These are phyloP conservation scores for Flaveria ramosissima DNA, from an alignment of 129 eudicot genomes.

Conservation along the genomic window DNA sequence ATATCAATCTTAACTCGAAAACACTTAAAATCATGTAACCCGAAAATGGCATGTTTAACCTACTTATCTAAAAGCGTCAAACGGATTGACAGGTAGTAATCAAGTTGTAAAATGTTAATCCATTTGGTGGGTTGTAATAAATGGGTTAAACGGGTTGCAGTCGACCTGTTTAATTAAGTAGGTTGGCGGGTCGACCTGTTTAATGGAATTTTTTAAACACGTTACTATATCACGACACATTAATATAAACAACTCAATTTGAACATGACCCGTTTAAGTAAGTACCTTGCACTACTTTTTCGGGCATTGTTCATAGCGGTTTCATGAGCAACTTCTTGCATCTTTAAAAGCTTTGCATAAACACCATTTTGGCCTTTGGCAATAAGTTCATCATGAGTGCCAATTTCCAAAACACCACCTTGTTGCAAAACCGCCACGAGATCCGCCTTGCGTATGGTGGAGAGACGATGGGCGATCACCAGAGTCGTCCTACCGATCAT, in stretches of 20 bases:
- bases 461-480: constrained; percentile 95
- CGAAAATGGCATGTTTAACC: no score
- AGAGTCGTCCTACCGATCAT: constrained; percentile 97
- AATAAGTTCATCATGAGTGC: constrained; percentile 88
- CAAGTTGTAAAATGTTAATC: neutral
- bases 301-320: constrained; percentile 77
- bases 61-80: no score
- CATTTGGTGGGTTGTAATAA: neutral
- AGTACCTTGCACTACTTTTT: constrained; percentile 93
- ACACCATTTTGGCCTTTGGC: constrained; percentile 82
- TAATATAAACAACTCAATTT: neutral
- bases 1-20: no score
- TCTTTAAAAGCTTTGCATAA: constrained; percentile 81
- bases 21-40: no score
- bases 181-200: neutral
- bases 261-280: neutral
- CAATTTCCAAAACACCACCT: constrained; percentile 86
- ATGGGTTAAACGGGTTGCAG: neutral
- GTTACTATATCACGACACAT: no score
- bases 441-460: constrained; percentile 95
- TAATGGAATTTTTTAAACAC: no score
- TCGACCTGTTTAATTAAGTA: neutral
- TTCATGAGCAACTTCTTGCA: constrained; percentile 97
- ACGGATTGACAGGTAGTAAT: neutral
- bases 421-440: constrained; percentile 90